A percentile compares a stretch with the other conserved stretches of the same genome.
Conservation (phyloP, 2,329 filamentous ascomycete genomes). For the Xylariaceae sp. region DNA sequence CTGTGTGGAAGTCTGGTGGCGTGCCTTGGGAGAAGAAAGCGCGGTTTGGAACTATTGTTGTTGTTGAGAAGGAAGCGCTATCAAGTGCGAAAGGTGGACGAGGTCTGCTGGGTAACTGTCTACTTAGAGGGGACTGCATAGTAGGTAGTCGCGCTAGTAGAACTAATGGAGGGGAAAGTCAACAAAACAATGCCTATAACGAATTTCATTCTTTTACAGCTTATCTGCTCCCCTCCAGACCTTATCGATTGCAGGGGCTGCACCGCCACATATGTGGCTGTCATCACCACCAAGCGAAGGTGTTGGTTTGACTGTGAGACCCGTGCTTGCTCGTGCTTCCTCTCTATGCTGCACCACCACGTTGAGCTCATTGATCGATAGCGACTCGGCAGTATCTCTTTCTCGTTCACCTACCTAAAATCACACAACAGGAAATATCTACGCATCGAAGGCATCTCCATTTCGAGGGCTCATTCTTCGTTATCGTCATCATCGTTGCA, state of each 20-base stretch:
- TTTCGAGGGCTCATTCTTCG: background rate
- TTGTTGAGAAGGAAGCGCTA: slow-evolving; percentile 7
- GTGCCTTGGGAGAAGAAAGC: slow-evolving; percentile 18
- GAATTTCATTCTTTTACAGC: slow-evolving; percentile 12
- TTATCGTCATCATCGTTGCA: too few species aligned
- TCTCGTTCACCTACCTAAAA: slow-evolving; percentile 1
- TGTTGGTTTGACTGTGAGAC: slow-evolving; percentile 18
- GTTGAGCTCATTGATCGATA: slow-evolving; percentile 25
- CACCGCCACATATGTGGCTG: slow-evolving; percentile 2
- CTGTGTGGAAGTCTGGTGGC: background rate
- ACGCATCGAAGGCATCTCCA: slow-evolving; percentile 1
- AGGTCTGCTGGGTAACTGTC: slow-evolving; percentile 18
- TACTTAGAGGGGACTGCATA: slow-evolving; percentile 18
- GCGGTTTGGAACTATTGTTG: slow-evolving; percentile 1
- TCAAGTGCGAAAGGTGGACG: slow-evolving; percentile 9
- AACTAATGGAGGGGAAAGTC: slow-evolving; percentile 28
- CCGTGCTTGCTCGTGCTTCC: slow-evolving; percentile 4
- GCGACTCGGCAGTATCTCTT: slow-evolving; percentile 10
- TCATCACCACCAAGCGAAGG: too few species aligned
- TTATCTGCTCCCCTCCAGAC: slow-evolving; percentile 15
- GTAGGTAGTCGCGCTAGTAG: slow-evolving; percentile 21
- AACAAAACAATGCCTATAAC: slow-evolving; percentile 23
- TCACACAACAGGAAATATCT: background rate
- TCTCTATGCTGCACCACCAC: slow-evolving; percentile 24
- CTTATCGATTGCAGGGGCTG: slow-evolving; percentile 19